These are phyloP conservation scores for Blastocystis sp. DNA, from an alignment of 352 stramenopile genomes.

Conservation along the genomic window DNA sequence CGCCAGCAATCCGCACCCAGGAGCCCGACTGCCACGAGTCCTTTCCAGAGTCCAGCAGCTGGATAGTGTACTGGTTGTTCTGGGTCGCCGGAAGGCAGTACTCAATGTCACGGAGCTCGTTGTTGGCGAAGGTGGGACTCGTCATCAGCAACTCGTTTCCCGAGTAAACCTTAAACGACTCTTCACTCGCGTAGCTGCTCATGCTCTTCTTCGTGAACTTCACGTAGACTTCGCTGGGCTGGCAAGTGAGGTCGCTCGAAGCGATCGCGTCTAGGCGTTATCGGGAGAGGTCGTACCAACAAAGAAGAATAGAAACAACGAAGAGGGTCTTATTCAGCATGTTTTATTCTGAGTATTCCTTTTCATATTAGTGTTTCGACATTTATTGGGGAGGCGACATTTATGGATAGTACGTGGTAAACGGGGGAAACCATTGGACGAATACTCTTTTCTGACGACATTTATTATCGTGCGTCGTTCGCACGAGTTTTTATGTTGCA, in stretches of 20 bases:
- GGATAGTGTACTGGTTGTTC: constrained; percentile 11
- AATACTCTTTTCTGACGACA: too few species aligned
- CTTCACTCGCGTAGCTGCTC: constrained; percentile 5
- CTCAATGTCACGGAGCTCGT: neutral
- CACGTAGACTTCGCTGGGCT: constrained; percentile 4
- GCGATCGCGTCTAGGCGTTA: constrained; percentile 7
- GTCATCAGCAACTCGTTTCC: neutral
- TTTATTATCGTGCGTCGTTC: too few species aligned
- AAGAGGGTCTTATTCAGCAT: too few species aligned
- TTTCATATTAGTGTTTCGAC: too few species aligned
- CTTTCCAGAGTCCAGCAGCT: neutral
- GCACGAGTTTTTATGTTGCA: too few species aligned
- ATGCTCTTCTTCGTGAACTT: constrained; percentile 27
- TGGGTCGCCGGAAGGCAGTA: constrained; percentile 2
- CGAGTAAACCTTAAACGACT: constrained; percentile 38
- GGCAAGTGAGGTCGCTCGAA: neutral
- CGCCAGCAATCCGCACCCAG: neutral
- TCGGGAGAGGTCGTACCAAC: neutral
- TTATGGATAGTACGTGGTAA: too few species aligned
- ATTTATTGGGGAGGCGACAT: too few species aligned
- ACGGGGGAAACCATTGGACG: too few species aligned
- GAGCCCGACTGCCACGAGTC: constrained; percentile 17
- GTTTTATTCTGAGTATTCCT: too few species aligned
- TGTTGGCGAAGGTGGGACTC: constrained; percentile 6
- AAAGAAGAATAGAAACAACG: neutral